A percentile compares a stretch with the other conserved stretches of the same genome.
Conservation (phyloP, 2,329 filamentous ascomycete species). For the Aureobasidium vineae region DNA sequence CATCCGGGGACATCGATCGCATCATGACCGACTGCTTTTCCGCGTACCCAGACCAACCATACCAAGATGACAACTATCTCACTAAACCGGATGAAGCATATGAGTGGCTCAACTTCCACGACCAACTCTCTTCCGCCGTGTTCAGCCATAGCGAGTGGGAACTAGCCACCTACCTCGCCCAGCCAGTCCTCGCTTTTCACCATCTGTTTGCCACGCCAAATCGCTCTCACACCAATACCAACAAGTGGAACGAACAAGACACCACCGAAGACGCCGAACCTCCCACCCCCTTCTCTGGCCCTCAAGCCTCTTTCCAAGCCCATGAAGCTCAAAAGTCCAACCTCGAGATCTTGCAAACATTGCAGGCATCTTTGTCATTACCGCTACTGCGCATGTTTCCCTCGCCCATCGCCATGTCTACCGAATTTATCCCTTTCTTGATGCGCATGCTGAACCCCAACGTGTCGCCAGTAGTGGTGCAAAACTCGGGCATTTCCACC, state of each 20-base stretch:
- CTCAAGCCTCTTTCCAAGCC: conserved; percentile 76
- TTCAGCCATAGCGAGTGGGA: conserved; percentile 92
- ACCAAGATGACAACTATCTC: conserved; percentile 88
- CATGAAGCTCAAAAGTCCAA: conserved; percentile 79
- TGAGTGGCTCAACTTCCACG: conserved; percentile 95
- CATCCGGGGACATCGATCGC: conserved; percentile 73
- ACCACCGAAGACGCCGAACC: conserved; percentile 35
- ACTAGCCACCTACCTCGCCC: conserved; percentile 78
- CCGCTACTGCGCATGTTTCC: conserved; percentile 74
- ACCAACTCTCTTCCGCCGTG: conserved; percentile 73
- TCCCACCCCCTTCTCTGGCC: conserved; percentile 71
- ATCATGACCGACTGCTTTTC: conserved; percentile 82
- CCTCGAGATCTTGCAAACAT: conserved; percentile 66
- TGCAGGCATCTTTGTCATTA: conserved; percentile 71
- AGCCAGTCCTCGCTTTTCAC: conserved; percentile 86
- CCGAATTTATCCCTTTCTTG: conserved; percentile 81
- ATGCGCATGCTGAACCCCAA: conserved; percentile 81
- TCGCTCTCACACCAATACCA: conserved; percentile 42
- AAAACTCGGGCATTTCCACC: conserved; percentile 49
- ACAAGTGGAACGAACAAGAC: conserved; percentile 48
- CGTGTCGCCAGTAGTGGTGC: conserved; percentile 85
- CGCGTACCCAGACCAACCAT: conserved; percentile 81
- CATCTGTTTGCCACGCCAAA: conserved; percentile 78
- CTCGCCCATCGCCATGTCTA: conserved; percentile 71
- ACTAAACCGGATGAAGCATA: conserved; percentile 84